Evolutionary conservation across 371 early-diverging fungal genomes (phyloP).

Genomic region (Zychaea mexicana): DNA sequence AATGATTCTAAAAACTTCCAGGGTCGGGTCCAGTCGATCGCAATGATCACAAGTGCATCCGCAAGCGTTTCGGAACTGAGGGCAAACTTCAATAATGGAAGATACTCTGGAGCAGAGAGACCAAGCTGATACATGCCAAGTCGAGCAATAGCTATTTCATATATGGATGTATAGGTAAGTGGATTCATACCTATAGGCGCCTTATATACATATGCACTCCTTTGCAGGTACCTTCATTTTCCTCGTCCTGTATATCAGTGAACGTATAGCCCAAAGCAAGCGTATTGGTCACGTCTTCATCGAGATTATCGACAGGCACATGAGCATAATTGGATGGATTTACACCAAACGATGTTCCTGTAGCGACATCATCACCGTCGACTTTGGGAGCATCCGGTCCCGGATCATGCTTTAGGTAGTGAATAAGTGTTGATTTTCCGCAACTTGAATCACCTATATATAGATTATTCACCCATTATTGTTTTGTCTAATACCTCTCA

Average conservation of each 20-base stretch:
- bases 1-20: slow-evolving; percentile 86
- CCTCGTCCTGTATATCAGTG: slow-evolving; percentile 85
- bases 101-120: slow-evolving; percentile 71
- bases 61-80: slow-evolving; percentile 67
- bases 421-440: slow-evolving; percentile 77
- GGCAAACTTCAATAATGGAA: slow-evolving; percentile 77
- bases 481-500: too few relatives aligned
- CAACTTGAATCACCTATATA: slow-evolving; percentile 67
- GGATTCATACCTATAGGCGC: not conserved
- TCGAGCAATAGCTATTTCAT: slow-evolving; percentile 67
- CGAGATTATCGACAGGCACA: slow-evolving; percentile 55
- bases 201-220: not conserved
- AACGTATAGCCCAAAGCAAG: slow-evolving; percentile 84
- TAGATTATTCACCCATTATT: slow-evolving; percentile 10
- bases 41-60: slow-evolving; percentile 74
- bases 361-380: slow-evolving; percentile 41
- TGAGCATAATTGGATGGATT: slow-evolving; percentile 40
- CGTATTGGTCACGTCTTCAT: slow-evolving; percentile 68
- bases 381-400: slow-evolving; percentile 45
- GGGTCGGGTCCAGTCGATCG: slow-evolving; percentile 92
- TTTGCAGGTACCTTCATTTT: slow-evolving; percentile 65
- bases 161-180: not conserved
- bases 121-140: slow-evolving; percentile 87
- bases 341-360: slow-evolving; percentile 41
- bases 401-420: slow-evolving; percentile 68